Conservation (phyloP, 2,329 filamentous ascomycete genomes). For the Calonectria multiphialidica region DNA sequence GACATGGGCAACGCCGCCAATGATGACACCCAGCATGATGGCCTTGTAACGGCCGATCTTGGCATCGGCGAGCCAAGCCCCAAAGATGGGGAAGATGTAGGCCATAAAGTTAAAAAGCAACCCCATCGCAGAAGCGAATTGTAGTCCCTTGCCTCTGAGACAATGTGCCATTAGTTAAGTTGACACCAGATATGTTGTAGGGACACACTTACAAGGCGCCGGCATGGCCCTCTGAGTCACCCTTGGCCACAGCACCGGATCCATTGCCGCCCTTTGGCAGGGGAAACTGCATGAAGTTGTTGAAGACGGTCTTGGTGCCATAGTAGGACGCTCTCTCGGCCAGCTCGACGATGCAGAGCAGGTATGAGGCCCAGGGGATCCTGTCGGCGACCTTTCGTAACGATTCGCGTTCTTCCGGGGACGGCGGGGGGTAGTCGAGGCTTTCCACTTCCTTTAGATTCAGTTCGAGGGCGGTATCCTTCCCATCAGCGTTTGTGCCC, state of each 20-base stretch:
- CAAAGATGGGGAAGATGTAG: constrained; percentile 68
- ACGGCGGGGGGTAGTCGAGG: neutral
- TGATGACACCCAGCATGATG: constrained; percentile 76
- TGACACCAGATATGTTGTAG: neutral
- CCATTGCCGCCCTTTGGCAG: constrained; percentile 65
- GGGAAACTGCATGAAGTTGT: constrained; percentile 72
- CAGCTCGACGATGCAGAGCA: constrained; percentile 70
- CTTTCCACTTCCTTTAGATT: constrained; percentile 3
- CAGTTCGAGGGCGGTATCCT: neutral
- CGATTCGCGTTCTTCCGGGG: neutral
- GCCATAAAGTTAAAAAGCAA: constrained; percentile 69
- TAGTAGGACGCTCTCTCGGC: constrained; percentile 73
- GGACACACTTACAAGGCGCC: constrained; percentile 47
- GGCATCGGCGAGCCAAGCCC: constrained; percentile 73
- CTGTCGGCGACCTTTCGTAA: constrained; percentile 50
- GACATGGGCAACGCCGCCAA: constrained; percentile 77
- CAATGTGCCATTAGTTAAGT: neutral
- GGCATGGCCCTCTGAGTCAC: constrained; percentile 63
- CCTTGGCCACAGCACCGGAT: constrained; percentile 55
- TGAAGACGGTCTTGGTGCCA: constrained; percentile 64
- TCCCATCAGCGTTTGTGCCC: neutral
- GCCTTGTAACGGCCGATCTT: constrained; percentile 78
- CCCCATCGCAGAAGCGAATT: constrained; percentile 51
- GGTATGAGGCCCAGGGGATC: constrained; percentile 65
- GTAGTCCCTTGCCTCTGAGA: constrained; percentile 2